A percentile compares a stretch with the other conserved stretches of the same genome.
These are phyloP conservation scores for Platanthera zijinensis DNA, from an alignment of 106 monocot species.

Conservation along the genomic window DNA sequence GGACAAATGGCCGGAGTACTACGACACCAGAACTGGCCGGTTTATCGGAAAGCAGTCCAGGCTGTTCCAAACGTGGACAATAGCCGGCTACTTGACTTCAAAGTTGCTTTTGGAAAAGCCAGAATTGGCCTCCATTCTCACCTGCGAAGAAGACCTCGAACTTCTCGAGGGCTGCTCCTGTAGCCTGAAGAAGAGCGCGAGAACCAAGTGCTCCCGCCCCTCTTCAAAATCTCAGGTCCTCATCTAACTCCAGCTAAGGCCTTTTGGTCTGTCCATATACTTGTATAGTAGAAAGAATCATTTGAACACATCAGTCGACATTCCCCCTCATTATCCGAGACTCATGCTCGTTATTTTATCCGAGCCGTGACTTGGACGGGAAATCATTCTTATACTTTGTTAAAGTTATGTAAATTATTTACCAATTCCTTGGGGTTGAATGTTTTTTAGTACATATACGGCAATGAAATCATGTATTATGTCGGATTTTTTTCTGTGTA, in stretches of 20 bases:
- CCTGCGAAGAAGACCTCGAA: constrained; percentile 88
- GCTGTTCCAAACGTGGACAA: constrained; percentile 88
- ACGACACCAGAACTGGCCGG: constrained; percentile 68
- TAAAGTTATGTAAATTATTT: not conserved
- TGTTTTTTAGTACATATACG: not conserved
- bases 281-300: constrained; percentile 15
- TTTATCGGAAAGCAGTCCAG: constrained; percentile 87
- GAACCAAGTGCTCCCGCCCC: constrained; percentile 61
- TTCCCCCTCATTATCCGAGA: not conserved
- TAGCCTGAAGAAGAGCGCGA: constrained; percentile 37
- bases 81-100: constrained; percentile 76
- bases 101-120: constrained; percentile 81
- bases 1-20: constrained; percentile 96
- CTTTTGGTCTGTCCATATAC: constrained; percentile 14
- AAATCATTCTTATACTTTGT: not conserved
- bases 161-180: constrained; percentile 91
- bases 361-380: not conserved
- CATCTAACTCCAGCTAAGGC: constrained; percentile 3
- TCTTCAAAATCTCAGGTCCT: constrained; percentile 45
- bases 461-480: not conserved
- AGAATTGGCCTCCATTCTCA: constrained; percentile 66
- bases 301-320: not conserved
- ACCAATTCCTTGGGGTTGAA: not conserved
- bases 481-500: not conserved
- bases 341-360: not conserved